phyloP scores from a whole-genome alignment of 768 basidiomycete species.

The Brasilioporus rufonigricans region DNA sequence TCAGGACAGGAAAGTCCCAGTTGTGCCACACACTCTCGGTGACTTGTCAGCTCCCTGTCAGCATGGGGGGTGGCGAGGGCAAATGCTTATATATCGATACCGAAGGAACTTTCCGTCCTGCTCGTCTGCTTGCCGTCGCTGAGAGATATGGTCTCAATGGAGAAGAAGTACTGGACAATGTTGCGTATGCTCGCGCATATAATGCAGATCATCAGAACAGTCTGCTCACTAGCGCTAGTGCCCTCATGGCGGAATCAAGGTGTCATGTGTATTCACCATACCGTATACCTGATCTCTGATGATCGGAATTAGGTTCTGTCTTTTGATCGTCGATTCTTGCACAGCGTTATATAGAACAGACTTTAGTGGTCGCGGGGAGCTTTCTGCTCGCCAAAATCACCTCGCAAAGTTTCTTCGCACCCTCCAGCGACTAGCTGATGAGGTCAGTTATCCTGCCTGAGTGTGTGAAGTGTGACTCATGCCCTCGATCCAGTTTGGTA shows the following conservation, averaged over 20 bases:
- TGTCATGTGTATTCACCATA: constrained; percentile 35
- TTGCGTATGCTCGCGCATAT: constrained; percentile 97
- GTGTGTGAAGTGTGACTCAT: constrained; percentile 3
- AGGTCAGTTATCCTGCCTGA: constrained; percentile 51
- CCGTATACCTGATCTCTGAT: constrained; percentile 5
- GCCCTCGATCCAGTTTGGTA: constrained; percentile 70
- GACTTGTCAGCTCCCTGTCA: constrained; percentile 94
- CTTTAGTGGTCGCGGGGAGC: constrained; percentile 91
- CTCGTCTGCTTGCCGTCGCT: constrained; percentile 89
- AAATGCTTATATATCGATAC: constrained; percentile 99
- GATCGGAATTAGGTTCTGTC: constrained; percentile 69
- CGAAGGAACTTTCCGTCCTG: constrained; percentile 97
- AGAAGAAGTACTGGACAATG: constrained; percentile 97
- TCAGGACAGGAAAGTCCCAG: constrained; percentile 97
- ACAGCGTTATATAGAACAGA: constrained; percentile 95
- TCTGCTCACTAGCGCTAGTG: constrained; percentile 87
- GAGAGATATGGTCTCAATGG: constrained; percentile 96
- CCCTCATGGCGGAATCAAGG: constrained; percentile 99
- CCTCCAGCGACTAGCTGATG: constrained; percentile 91
- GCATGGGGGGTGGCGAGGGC: constrained; percentile 98
- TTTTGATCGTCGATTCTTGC: constrained; percentile 95
- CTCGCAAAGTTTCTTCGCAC: constrained; percentile 94
- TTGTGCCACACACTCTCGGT: constrained; percentile 98
- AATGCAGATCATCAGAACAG: constrained; percentile 97
- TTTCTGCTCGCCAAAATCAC: constrained; percentile 93